Base-by-base conservation (phyloP, 768 basidiomycete species). In the Leccinum variicolor region DNA sequence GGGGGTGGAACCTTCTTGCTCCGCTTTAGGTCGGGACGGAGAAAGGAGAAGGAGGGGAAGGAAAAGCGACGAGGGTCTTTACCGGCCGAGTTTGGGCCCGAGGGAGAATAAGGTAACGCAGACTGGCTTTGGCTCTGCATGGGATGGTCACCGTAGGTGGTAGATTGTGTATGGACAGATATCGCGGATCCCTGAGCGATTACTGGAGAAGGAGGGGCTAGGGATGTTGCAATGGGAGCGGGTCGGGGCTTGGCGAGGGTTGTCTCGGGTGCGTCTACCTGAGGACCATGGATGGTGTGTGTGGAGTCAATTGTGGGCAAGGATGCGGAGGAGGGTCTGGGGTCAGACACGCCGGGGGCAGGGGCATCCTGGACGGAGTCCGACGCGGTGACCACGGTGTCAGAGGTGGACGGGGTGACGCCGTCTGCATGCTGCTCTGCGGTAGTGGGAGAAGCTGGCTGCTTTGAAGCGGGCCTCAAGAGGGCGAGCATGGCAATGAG, bases 31-130 rank as follows among this genome's bases (percentile, higher is more conserved):
- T 70, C 71, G 45, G 71, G 62, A 49, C 73, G 78, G 64, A 78
- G 70, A 62, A 82, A 77, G 34, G 75, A 57, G 46, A 77, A 67
- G 13, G 75, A 77, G 15, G 77, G 80, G 52, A 85, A 76, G 33
- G 80, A 83, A 58, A 85, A 77, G 45, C 81, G 80, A 53, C 76
- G 74, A 31, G 64, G 55, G 34, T 70, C 73, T 61, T 64, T 73
- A 46, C 49, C 57, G 23, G 62, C 33, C 25, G 59, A 45, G 55
- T 48, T 59, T 33, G 48, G 15, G 26, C 1, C 31, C 1, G 50
- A 59, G 4, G 47, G 46, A 36, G 64, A 72, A 19, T 70, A 69
- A 2, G 68, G 66, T 43, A 67, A 39, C 6, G 62, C 63, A 49
- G 70, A 66, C 59, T 72, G 70, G 56, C 67, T 70, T 54, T 62